Evolutionary conservation across 805 yeast species (phyloP).

Genomic region (Monosporozyma unispora): DNA sequence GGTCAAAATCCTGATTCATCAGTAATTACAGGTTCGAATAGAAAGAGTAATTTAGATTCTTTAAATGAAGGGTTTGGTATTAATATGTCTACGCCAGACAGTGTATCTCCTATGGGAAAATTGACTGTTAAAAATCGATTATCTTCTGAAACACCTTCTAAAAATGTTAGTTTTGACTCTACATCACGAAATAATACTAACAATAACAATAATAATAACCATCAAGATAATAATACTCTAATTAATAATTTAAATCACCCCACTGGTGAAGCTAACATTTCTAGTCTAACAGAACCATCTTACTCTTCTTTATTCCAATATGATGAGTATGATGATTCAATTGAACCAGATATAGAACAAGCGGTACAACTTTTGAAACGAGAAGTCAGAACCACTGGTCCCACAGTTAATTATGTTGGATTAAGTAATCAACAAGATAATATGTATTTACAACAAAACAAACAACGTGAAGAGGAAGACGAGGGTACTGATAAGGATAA

Average conservation of each 20-base stretch:
- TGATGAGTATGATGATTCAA: slow-evolving; percentile 5
- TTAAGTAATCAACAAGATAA: not conserved
- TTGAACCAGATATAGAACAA: slow-evolving; percentile 21
- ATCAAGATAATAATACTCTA: not conserved
- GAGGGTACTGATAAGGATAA: not conserved
- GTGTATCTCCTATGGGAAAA: not conserved
- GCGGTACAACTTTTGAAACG: slow-evolving; percentile 19
- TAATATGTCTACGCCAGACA: not conserved
- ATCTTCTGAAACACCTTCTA: not conserved
- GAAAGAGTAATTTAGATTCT: not conserved
- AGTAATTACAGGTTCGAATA: not conserved
- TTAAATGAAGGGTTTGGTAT: not conserved
- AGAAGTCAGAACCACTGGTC: slow-evolving; percentile 9
- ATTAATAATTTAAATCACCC: not conserved
- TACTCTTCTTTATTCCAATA: not conserved
- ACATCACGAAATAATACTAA: no score
- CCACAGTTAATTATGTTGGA: slow-evolving; percentile 4
- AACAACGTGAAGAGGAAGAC: not conserved
- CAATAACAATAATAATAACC: not conserved
- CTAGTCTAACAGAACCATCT: not conserved
- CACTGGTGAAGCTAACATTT: not conserved
- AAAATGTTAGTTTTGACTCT: not conserved
- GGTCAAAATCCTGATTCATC: not conserved
- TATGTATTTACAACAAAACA: not conserved
- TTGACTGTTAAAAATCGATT: not conserved